phyloP scores from a whole-genome alignment of 495 filamentous ascomycete genomes.

The Venustampulla echinocandica region DNA sequence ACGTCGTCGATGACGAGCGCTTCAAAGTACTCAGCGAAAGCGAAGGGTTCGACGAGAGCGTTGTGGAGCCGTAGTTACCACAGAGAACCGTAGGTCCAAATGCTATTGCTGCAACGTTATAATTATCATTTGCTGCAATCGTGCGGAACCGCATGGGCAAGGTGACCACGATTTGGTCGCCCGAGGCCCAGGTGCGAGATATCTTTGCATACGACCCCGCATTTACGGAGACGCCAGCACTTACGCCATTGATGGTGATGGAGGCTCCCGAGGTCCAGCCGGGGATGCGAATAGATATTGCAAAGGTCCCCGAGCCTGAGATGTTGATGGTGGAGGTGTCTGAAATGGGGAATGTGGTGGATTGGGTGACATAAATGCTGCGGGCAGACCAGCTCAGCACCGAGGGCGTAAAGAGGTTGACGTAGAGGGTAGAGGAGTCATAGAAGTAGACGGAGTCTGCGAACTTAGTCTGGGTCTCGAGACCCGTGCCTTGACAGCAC shows the following conservation, averaged over 20 bases:
- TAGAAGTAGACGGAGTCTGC: conserved; percentile 27
- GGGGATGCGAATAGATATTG: conserved; percentile 27
- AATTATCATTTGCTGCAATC: conserved; percentile 29
- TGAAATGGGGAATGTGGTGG: conserved; percentile 22
- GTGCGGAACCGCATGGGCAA: conserved; percentile 27
- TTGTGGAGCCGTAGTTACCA: conserved; percentile 26
- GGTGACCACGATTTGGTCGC: conserved; percentile 26
- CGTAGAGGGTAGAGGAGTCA: conserved; percentile 25
- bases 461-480: conserved; percentile 29
- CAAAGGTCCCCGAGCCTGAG: conserved; percentile 16
- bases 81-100: conserved; percentile 27
- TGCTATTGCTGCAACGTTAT: conserved; percentile 25
- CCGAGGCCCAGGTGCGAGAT: conserved; percentile 24
- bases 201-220: conserved; percentile 26
- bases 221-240: conserved; percentile 7
- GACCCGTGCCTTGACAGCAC: conserved; percentile 29
- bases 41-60: conserved; percentile 2
- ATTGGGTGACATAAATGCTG: conserved; percentile 23
- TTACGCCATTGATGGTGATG: conserved; percentile 26
- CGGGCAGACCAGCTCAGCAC: conserved; percentile 25
- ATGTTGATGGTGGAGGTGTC: conserved; percentile 25
- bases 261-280: conserved; percentile 25
- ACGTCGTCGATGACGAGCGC: conserved; percentile 1
- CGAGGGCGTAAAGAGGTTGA: conserved; percentile 30
- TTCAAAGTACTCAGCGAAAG: conserved; percentile 12